Conservation (phyloP, 2,329 filamentous ascomycete genomes). For the Apiospora sp. region DNA sequence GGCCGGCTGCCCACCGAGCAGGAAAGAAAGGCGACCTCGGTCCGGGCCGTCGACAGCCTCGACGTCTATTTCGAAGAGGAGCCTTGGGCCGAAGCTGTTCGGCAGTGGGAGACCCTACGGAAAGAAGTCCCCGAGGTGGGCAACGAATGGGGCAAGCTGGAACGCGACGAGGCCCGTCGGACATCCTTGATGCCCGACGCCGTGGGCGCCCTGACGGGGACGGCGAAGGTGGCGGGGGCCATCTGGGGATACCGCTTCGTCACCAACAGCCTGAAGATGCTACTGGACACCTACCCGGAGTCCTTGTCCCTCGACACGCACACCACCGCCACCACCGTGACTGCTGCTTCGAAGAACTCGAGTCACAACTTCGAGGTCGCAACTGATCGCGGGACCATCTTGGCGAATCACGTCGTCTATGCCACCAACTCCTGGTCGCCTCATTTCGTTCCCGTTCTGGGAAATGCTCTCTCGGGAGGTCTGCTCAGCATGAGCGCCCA, state of each 20-base stretch:
- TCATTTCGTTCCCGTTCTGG: slow-evolving; percentile 59
- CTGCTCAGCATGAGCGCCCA: slow-evolving; percentile 61
- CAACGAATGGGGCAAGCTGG: slow-evolving; percentile 35
- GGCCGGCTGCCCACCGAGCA: slow-evolving; percentile 44
- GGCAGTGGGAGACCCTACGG: slow-evolving; percentile 44
- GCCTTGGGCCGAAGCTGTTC: slow-evolving; percentile 11
- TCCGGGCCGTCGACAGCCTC: slow-evolving; percentile 54
- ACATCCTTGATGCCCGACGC: background rate
- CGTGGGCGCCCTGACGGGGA: background rate
- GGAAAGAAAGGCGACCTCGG: slow-evolving; percentile 44
- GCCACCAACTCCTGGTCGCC: slow-evolving; percentile 64
- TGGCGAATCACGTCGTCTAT: slow-evolving; percentile 60
- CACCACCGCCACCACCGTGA: slow-evolving; percentile 41
- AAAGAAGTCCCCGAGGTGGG: slow-evolving; percentile 44
- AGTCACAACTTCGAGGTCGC: slow-evolving; percentile 53
- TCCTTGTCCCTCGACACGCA: slow-evolving; percentile 48
- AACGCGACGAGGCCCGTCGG: background rate
- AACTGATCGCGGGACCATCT: slow-evolving; percentile 54
- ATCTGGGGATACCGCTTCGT: slow-evolving; percentile 61
- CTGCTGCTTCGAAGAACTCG: slow-evolving; percentile 24
- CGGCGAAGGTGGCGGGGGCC: slow-evolving; percentile 48
- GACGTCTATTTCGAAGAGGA: slow-evolving; percentile 53
- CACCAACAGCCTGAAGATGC: slow-evolving; percentile 51
- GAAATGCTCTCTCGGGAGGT: slow-evolving; percentile 52
- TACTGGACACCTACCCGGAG: slow-evolving; percentile 45